Base-by-base conservation (phyloP, 78 protist species). In the Creolimax fragrantissima region DNA sequence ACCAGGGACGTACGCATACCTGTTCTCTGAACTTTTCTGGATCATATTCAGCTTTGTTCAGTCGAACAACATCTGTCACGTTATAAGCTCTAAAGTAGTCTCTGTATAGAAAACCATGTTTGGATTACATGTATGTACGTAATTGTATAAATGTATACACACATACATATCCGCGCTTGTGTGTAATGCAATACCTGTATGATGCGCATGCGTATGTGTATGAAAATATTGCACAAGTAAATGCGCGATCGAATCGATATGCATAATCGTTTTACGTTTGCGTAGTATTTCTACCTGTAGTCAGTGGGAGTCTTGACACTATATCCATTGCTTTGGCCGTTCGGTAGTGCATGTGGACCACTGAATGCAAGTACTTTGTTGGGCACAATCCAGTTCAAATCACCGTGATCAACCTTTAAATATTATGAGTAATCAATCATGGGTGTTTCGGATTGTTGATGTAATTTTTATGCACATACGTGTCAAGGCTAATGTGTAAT, bases 331-430 rank as follows among this genome's bases (percentile, higher is more conserved):
- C n/a, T n/a, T 24, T 58, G 74, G 11, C 74, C 74, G 74, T 58
- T 58, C 39, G 74, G 92, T 3, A 4, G 89, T 5, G 3, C 35
- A 47, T 90, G 93, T 35, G 91, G 96, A 2, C 98, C 97, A 7
- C 92, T n/a, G 32, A 97, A 95, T 2, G 99, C 98, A 4, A 97
- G 44, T 35, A 97, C 83, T 39, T 91, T 90, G 42, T 89, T 92
- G 1, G 98, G 98, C 17, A 97, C 91, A 45, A 98, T 94, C 98
- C 97, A 95, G 89, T 96, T 96, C 92, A 97, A 32, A 92, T 98
- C 98, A 35, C 99, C 99, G 84, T 96, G 86, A 37, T 90, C 97
- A 42, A 97, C 96, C 17, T 84, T 85, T 44, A 95, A 96, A 67
- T 90, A 94, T 81, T 84, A 44, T 44, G 94, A 93, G 91, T 96